phyloP scores from a whole-genome alignment of 2,329 filamentous ascomycete genomes.

The Aureobasidium lini region DNA sequence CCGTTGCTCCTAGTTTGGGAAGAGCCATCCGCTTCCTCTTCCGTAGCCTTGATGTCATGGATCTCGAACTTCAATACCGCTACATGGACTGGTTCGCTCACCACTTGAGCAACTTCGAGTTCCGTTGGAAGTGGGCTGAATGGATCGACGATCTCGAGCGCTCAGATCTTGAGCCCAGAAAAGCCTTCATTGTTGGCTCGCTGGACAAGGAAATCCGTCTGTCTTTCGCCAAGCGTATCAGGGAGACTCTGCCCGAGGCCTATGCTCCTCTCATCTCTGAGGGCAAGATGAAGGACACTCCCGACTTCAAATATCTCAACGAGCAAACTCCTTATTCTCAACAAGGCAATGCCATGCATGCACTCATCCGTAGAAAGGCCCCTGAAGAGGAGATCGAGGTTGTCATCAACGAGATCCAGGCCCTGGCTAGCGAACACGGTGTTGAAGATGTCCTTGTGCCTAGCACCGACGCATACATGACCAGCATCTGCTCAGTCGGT shows the following conservation, averaged over 20 bases:
- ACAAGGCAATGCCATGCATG: conserved; percentile 75
- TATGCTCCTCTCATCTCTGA: conserved; percentile 76
- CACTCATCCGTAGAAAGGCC: conserved; percentile 75
- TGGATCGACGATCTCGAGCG: conserved; percentile 84
- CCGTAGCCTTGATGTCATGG: conserved; percentile 70
- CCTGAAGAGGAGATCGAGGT: conserved; percentile 79
- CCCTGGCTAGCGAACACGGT: conserved; percentile 62
- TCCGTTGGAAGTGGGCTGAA: conserved; percentile 98
- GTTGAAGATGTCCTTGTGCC: conserved; percentile 67
- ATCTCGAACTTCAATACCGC: conserved; percentile 76
- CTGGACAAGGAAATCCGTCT: conserved; percentile 95
- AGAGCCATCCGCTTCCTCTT: conserved; percentile 90
- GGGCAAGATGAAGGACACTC: conserved; percentile 90
- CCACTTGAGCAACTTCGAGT: conserved; percentile 97
- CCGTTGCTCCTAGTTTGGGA: conserved; percentile 90
- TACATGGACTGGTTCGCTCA: conserved; percentile 98
- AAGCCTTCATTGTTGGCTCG: conserved; percentile 85
- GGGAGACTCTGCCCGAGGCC: conserved; percentile 78
- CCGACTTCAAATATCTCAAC: conserved; percentile 82
- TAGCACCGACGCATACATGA: conserved; percentile 92
- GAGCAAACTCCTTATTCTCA: conserved; percentile 70
- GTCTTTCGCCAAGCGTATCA: conserved; percentile 92
- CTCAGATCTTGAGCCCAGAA: conserved; percentile 71
- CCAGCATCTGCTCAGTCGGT: conserved; percentile 84
- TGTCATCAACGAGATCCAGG: conserved; percentile 71